phyloP scores from a whole-genome alignment of 2,329 filamentous ascomycete genomes.

The Penicillium occitanis region DNA sequence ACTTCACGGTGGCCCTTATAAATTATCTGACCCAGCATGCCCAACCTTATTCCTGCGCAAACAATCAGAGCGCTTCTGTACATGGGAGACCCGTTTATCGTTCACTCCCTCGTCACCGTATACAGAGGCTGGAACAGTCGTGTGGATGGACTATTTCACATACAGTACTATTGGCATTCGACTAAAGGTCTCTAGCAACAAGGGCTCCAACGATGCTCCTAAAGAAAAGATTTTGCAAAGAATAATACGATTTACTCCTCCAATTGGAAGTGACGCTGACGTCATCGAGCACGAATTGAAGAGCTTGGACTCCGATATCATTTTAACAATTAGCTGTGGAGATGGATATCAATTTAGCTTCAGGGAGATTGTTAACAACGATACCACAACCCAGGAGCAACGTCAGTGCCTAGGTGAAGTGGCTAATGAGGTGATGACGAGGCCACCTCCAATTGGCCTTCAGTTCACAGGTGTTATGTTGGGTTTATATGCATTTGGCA shows the following conservation, averaged over 20 bases:
- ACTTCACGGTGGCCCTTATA: background rate
- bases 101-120: slow-evolving; percentile 47
- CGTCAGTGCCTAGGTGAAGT: slow-evolving; percentile 33
- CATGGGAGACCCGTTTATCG: slow-evolving; percentile 31
- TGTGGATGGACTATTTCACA: slow-evolving; percentile 57
- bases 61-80: background rate
- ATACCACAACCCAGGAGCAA: background rate
- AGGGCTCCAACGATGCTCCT: background rate
- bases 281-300: background rate
- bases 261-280: background rate
- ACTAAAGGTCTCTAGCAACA: slow-evolving; percentile 19
- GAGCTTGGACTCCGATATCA: background rate
- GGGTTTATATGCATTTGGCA: slow-evolving; percentile 48
- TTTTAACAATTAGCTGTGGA: slow-evolving; percentile 26
- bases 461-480: slow-evolving; percentile 50
- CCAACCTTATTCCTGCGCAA: background rate
- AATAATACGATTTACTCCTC: background rate
- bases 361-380: background rate
- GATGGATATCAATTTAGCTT: slow-evolving; percentile 33
- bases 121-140: slow-evolving; percentile 54
- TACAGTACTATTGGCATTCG: slow-evolving; percentile 46
- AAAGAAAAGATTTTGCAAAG: background rate
- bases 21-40: background rate
- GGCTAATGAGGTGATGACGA: slow-evolving; percentile 36
- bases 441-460: slow-evolving; percentile 40